phyloP scores from a whole-genome alignment of 2,329 filamentous ascomycete species.

The Mycosphaerella arachidis region DNA sequence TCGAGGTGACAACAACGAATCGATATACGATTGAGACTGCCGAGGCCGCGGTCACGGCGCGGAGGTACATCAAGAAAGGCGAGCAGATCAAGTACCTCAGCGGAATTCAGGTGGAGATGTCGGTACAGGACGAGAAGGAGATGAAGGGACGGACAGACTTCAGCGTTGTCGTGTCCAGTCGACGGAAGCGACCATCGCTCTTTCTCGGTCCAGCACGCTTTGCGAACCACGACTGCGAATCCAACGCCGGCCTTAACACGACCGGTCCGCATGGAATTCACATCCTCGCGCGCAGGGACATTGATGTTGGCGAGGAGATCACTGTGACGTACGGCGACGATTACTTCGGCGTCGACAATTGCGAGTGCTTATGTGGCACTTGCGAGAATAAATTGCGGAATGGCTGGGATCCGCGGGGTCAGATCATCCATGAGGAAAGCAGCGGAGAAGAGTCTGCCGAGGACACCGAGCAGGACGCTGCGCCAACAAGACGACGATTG shows the following conservation, averaged over 20 bases:
- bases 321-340: conserved; percentile 94
- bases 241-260: conserved; percentile 83
- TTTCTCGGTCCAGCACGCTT: conserved; percentile 95
- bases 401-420: conserved; percentile 64
- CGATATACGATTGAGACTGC: conserved; percentile 88
- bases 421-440: conserved; percentile 30
- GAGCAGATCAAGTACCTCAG: conserved; percentile 86
- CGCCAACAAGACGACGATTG: background rate
- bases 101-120: conserved; percentile 89
- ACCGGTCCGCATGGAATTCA: conserved; percentile 83
- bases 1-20: conserved; percentile 90
- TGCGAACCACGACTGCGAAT: conserved; percentile 93
- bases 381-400: conserved; percentile 74
- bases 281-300: conserved; percentile 77
- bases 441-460: conserved; percentile 33
- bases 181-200: conserved; percentile 83
- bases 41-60: conserved; percentile 81
- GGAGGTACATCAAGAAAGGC: conserved; percentile 71
- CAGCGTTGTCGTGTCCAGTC: conserved; percentile 89
- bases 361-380: conserved; percentile 85
- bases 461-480: conserved; percentile 23
- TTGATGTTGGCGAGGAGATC: conserved; percentile 85
- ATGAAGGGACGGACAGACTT: conserved; percentile 89
- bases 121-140: conserved; percentile 80
- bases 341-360: conserved; percentile 93